Evolutionary conservation across 805 yeast genomes (phyloP).

Genomic region (Zygosaccharomyces bailii): DNA sequence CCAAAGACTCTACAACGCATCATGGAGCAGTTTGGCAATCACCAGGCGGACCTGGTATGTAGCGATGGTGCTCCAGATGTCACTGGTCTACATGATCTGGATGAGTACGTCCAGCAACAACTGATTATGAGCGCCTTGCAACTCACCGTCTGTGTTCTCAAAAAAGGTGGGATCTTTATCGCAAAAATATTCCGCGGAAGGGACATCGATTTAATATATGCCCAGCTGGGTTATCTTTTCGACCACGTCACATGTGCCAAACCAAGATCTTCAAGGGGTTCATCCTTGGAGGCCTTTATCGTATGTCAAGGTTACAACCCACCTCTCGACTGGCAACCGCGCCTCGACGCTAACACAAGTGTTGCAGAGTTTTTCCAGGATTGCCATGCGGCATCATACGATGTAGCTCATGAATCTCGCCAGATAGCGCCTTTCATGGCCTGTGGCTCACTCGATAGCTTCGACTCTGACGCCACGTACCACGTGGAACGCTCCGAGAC

Average conservation of each 20-base stretch:
- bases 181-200: constrained; percentile 96
- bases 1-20: constrained; percentile 81
- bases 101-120: constrained; percentile 96
- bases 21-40: constrained; percentile 79
- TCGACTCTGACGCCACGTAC: constrained; percentile 95
- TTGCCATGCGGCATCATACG: constrained; percentile 44
- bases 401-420: constrained; percentile 56
- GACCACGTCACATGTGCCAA: constrained; percentile 90
- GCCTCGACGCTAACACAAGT: constrained; percentile 50
- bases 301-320: constrained; percentile 90
- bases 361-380: constrained; percentile 82
- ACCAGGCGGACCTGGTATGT: constrained; percentile 91
- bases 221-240: constrained; percentile 85
- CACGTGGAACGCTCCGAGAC: constrained; percentile 36
- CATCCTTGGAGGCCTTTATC: constrained; percentile 89
- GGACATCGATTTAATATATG: constrained; percentile 88
- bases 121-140: constrained; percentile 87
- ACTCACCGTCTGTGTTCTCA: constrained; percentile 81
- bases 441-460: constrained; percentile 85
- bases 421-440: constrained; percentile 88
- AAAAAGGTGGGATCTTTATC: constrained; percentile 89
- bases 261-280: constrained; percentile 92
- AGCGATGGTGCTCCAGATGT: constrained; percentile 99
- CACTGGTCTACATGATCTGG: constrained; percentile 93
- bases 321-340: constrained; percentile 78